Evolutionary conservation across 345 rosid genomes (phyloP), one percentile per base, ranked within the genome.

Genomic region (Hibiscus trionum): DNA sequence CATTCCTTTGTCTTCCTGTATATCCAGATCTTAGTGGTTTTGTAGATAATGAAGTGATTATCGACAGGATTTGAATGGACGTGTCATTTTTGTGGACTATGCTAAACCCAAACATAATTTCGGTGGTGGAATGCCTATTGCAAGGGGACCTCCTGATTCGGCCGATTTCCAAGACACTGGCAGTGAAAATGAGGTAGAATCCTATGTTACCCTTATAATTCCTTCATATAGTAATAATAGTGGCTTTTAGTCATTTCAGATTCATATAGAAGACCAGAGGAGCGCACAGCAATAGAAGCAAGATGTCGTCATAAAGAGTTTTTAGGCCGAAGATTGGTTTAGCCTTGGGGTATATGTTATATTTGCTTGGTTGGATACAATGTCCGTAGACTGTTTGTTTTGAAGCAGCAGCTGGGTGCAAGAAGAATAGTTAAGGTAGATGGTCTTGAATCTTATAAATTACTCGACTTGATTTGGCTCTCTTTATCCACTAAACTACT

Each of bases 101-200:
- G 98, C 97, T 16, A 91, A 87, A 82, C 83, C 84, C n/a, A 84
- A 66, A 29, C 71, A 15, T 52, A 70, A 52, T n/a, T 59, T 24
- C 47, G 76, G 78, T 24, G 78, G 77, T 24, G 88, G 86, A 73
- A 71, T 80, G 73, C 93, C 87, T 21, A 86, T 90, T 57, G 98
- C 95, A 26, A 88, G 96, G 75, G 98, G 98, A 76, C 91, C 97
- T 63, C 98, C 97, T 27, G 78, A 81, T 69, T 78, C 44, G 2
- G 21, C 37, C 11, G 2, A 31, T 31, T 61, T 72, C 59, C 11
- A 47, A 29, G 68, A 16, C 66, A 29, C n/a, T n/a, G 46, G 29
- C 47, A n/a, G 19, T 50, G 49, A 61, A 11, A 72, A 46, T 61
- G 26, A 44, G 67, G 50, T 37, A 46, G 27, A 59, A 42, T 26